Base-by-base conservation (phyloP, 2,329 filamentous ascomycete species). In the Fusarium austroafricanum region DNA sequence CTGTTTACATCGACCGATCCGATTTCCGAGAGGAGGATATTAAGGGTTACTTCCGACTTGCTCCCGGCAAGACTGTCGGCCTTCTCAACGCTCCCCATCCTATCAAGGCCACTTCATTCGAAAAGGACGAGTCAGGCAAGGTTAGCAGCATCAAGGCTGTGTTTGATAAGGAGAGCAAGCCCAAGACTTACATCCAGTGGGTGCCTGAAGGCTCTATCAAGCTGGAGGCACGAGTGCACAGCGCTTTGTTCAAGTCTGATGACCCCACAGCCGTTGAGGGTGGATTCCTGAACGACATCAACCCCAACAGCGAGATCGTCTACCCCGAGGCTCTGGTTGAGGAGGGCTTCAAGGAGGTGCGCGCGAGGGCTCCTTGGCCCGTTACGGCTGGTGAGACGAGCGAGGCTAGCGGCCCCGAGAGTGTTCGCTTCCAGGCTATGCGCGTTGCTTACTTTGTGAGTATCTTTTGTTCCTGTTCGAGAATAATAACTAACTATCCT, bases 151-250 rank as follows among this genome's bases (percentile, higher is more conserved):
- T 96, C 59, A 84, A 84, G 37, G 91, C 76, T 20, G 74, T 79
- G 1, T 91, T 89, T 55, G 90, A 92, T 65, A 91, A 91, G 61
- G 90, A 92, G 63, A 87, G 85, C 18, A 89, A 90, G 72, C 88
- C 91, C 40, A 95, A 96, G 81, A 90, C 93, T 2, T 92, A 89
- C 75, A 97, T 97, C 76, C 94, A 97, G 76, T 97, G 95, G 95
- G 92, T 97, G 8, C 76, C 89, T 7, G 87, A 89, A 38, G 90
- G 88, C 2, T 86, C 90, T 1, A 84, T 84, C 15, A 88, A 89
- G 69, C 90, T 90, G 14, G 91, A 94, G 78, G 92, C 89, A 40
- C 91, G 94, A 61, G 84, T 96, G 46, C 90, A 96, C 81, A 92
- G 93, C 76, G 83, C 89, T 5, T 86, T 98, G 1, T 97, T 97